Conservation (phyloP, 2,329 filamentous ascomycete species). For the Colletotrichum sp. region DNA sequence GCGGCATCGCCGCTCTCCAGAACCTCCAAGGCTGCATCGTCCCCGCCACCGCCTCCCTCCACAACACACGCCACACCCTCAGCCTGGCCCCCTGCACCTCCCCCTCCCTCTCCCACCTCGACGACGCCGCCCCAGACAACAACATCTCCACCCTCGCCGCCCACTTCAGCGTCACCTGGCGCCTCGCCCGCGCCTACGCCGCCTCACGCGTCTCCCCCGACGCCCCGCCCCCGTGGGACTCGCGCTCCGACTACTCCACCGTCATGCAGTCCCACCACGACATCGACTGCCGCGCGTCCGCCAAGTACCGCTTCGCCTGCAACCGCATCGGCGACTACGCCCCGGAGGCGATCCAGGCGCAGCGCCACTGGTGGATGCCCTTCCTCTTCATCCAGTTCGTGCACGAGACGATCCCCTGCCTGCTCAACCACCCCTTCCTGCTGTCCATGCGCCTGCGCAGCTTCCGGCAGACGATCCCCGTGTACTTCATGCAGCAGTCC, state of each 20-base stretch:
- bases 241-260: conserved; percentile 56
- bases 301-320: conserved; percentile 54
- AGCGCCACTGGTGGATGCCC: conserved; percentile 57
- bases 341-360: conserved; percentile 43
- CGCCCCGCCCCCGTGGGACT: conserved; percentile 45
- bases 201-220: conserved; percentile 47
- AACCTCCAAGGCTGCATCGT: conserved; percentile 41
- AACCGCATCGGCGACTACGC: conserved; percentile 50
- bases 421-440: conserved; percentile 60
- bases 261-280: conserved; percentile 56
- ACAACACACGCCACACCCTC: background rate
- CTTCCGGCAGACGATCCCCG: conserved; percentile 56
- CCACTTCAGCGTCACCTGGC: conserved; percentile 51
- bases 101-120: background rate
- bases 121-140: conserved; percentile 22
- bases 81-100: background rate
- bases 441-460: conserved; percentile 57
- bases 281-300: conserved; percentile 54
- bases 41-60: background rate
- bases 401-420: conserved; percentile 57
- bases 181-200: conserved; percentile 51
- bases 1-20: conserved; percentile 47
- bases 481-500: conserved; percentile 59
- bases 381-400: conserved; percentile 58
- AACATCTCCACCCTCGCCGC: conserved; percentile 51